Evolutionary conservation across 1,139 yeast genomes (phyloP).

Genomic region (Debaryomyces sp.): DNA sequence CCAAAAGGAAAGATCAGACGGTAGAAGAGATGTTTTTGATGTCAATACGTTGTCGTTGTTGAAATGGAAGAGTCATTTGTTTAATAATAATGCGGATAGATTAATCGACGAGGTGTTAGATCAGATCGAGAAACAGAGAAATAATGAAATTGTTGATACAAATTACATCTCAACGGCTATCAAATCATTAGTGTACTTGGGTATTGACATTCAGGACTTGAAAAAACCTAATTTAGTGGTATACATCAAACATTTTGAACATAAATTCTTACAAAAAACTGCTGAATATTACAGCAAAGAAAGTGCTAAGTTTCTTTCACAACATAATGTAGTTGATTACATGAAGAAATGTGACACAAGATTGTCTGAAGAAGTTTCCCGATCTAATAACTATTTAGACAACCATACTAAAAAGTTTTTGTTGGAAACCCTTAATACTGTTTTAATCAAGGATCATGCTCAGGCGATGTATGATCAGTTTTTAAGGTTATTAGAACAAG

Average conservation of each 20-base stretch:
- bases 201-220: constrained; percentile 78
- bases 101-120: constrained; percentile 74
- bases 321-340: constrained; percentile 87
- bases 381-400: constrained; percentile 80
- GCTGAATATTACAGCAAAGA: constrained; percentile 72
- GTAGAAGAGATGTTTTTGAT: constrained; percentile 88
- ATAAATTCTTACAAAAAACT: constrained; percentile 73
- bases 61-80: constrained; percentile 87
- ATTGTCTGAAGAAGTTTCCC: constrained; percentile 77
- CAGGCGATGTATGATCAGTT: constrained; percentile 78
- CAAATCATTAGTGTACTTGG: constrained; percentile 77
- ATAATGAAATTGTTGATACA: constrained; percentile 75
- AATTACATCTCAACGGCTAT: constrained; percentile 72
- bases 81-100: constrained; percentile 60
- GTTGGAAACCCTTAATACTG: constrained; percentile 73
- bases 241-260: constrained; percentile 79
- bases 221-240: constrained; percentile 83
- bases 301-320: constrained; percentile 63
- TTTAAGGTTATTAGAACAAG: constrained; percentile 68
- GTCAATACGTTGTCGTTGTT: constrained; percentile 85
- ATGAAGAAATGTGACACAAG: constrained; percentile 84
- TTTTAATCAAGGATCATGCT: constrained; percentile 79
- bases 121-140: constrained; percentile 76
- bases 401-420: constrained; percentile 82
- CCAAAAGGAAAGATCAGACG: constrained; percentile 92